Evolutionary conservation across 2,329 filamentous ascomycete genomes (phyloP).

Genomic region (Neoscytalidium dimidiatum): DNA sequence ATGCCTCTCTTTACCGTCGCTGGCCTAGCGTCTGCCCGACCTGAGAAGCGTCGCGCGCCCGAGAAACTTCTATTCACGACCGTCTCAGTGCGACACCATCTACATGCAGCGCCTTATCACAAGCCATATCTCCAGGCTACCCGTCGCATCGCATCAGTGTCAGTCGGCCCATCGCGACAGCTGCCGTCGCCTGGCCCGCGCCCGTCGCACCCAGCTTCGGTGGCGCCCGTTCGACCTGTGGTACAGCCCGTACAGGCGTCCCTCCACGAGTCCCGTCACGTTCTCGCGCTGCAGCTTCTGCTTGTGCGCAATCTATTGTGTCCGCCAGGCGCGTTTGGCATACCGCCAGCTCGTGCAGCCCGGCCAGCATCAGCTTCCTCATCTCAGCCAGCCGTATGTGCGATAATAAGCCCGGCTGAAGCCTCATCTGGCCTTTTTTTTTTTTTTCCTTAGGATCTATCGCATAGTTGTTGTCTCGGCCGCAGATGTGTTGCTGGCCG

Average conservation of each 20-base stretch:
- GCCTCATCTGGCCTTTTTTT: too few relatives aligned
- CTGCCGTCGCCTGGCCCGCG: neutral
- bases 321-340: neutral
- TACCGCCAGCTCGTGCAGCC: neutral
- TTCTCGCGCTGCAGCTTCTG: conserved; percentile 5
- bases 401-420: neutral
- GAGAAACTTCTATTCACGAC: neutral
- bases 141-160: neutral
- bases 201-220: neutral
- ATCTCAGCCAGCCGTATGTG: neutral
- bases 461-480: neutral
- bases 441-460: neutral
- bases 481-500: neutral
- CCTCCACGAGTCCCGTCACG: conserved; percentile 11
- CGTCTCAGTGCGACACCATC: neutral
- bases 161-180: neutral
- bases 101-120: neutral
- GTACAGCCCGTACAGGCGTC: neutral
- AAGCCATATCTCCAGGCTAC: neutral
- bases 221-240: neutral
- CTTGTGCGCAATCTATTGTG: neutral
- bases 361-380: neutral
- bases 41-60: neutral
- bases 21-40: neutral
- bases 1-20: neutral